phyloP scores from a whole-genome alignment of 2,329 filamentous ascomycete genomes.

The Myriosclerotinia curreyana region DNA sequence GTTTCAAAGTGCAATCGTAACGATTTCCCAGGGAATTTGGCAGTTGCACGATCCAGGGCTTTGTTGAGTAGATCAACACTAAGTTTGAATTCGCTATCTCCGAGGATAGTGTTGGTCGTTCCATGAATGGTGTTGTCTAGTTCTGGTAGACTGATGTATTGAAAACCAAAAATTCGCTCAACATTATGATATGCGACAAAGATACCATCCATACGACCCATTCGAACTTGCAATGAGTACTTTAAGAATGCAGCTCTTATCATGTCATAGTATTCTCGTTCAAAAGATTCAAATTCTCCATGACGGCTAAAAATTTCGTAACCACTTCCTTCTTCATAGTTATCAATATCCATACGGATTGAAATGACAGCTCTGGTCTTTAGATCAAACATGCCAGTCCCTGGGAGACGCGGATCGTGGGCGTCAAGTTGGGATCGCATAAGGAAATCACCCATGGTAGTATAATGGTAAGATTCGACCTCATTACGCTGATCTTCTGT shows the following conservation, averaged over 20 bases:
- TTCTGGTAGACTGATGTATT: conserved; percentile 82
- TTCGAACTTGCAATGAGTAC: conserved; percentile 92
- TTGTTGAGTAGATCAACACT: conserved; percentile 79
- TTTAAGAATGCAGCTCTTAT: conserved; percentile 91
- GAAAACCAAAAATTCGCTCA: conserved; percentile 93
- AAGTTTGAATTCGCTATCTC: conserved; percentile 80
- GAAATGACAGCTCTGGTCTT: conserved; percentile 92
- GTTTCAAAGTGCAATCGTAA: conserved; percentile 82
- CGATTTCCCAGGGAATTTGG: conserved; percentile 71
- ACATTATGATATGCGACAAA: conserved; percentile 97
- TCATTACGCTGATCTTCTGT: conserved; percentile 68
- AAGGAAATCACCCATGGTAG: conserved; percentile 79
- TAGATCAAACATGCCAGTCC: conserved; percentile 90
- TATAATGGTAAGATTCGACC: conserved; percentile 83
- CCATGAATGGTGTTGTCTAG: conserved; percentile 93
- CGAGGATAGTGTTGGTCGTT: conserved; percentile 61
- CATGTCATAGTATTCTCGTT: conserved; percentile 97
- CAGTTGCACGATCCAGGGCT: conserved; percentile 70
- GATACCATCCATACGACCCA: conserved; percentile 98
- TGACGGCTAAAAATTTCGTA: conserved; percentile 79
- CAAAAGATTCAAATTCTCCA: conserved; percentile 85
- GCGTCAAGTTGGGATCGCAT: conserved; percentile 96
- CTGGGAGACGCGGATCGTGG: conserved; percentile 78
- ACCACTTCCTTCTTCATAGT: conserved; percentile 71
- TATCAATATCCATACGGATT: conserved; percentile 79